Percentiles rank a stretch among this genome's conserved stretches.
These are phyloP conservation scores for Macadamia integrifolia DNA, from an alignment of 164 flowering plant genomes.

Conservation along the genomic window DNA sequence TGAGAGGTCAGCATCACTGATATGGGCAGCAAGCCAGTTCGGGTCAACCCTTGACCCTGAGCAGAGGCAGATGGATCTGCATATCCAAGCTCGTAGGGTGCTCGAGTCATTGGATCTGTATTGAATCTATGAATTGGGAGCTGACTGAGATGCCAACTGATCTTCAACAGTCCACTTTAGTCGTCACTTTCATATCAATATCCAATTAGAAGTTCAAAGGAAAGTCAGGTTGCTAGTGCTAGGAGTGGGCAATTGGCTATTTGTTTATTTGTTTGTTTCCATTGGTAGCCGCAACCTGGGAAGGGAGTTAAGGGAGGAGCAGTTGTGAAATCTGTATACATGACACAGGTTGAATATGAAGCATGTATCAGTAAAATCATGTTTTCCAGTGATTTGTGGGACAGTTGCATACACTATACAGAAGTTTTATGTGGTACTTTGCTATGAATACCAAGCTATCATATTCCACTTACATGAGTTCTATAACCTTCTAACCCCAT, in stretches of 20 bases:
- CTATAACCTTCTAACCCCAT: slow-evolving; percentile 28
- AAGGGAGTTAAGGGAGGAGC: too few relatives aligned
- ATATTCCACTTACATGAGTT: background rate
- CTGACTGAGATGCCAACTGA: background rate
- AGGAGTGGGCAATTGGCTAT: background rate
- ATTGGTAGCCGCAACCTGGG: too few relatives aligned
- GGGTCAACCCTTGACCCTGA: slow-evolving; percentile 90
- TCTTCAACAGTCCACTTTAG: background rate
- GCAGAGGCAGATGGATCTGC: slow-evolving; percentile 72
- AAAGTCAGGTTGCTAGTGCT: background rate
- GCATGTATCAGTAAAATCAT: too few relatives aligned
- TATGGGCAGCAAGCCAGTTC: slow-evolving; percentile 98
- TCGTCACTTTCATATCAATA: too few relatives aligned
- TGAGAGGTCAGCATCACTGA: slow-evolving; percentile 87
- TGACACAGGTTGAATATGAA: too few relatives aligned
- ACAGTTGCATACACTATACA: background rate
- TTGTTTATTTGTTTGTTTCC: background rate
- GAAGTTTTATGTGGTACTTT: slow-evolving; percentile 2
- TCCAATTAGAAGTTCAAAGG: too few relatives aligned
- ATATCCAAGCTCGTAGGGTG: slow-evolving; percentile 87
- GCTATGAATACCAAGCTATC: background rate
- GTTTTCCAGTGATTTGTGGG: background rate
- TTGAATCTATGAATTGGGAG: slow-evolving; percentile 49
- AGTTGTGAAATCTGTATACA: too few relatives aligned
- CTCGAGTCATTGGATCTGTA: slow-evolving; percentile 81